Evolutionary conservation across 345 rosid species (phyloP).

Genomic region (Eucalyptus marginata): DNA sequence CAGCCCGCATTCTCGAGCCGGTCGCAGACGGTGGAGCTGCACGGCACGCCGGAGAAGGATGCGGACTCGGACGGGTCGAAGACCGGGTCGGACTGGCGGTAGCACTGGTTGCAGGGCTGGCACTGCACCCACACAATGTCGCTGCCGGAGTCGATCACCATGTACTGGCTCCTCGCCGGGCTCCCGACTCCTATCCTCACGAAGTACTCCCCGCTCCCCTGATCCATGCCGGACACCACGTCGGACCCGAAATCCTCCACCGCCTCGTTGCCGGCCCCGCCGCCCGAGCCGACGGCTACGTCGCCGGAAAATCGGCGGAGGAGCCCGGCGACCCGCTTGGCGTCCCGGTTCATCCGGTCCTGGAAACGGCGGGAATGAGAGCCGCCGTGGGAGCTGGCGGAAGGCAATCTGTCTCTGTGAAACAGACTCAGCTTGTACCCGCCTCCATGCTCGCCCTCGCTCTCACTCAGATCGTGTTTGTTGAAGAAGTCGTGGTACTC

Average conservation of each 20-base stretch:
- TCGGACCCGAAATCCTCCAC: slow-evolving; percentile 70
- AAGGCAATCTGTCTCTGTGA: slow-evolving; percentile 48
- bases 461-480: not conserved
- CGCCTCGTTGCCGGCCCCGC: not conserved
- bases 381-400: not conserved
- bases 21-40: slow-evolving; percentile 69
- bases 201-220: slow-evolving; percentile 94
- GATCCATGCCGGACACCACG: slow-evolving; percentile 90
- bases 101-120: slow-evolving; percentile 83
- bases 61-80: slow-evolving; percentile 80
- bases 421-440: slow-evolving; percentile 37
- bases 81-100: slow-evolving; percentile 84
- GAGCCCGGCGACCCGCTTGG: slow-evolving; percentile 38
- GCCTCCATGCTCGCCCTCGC: not conserved
- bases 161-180: slow-evolving; percentile 73
- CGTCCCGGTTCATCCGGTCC: slow-evolving; percentile 62
- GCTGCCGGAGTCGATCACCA: slow-evolving; percentile 93
- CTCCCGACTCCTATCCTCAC: slow-evolving; percentile 90
- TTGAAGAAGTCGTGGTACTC: slow-evolving; percentile 11
- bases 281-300: not conserved
- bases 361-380: slow-evolving; percentile 37
- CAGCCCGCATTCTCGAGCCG: slow-evolving; percentile 68
- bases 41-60: slow-evolving; percentile 62
- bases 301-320: slow-evolving; percentile 30
- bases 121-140: slow-evolving; percentile 99